Evolutionary conservation across 345 rosid genomes (phyloP).

Genomic region (Boechera divaricarpa): DNA sequence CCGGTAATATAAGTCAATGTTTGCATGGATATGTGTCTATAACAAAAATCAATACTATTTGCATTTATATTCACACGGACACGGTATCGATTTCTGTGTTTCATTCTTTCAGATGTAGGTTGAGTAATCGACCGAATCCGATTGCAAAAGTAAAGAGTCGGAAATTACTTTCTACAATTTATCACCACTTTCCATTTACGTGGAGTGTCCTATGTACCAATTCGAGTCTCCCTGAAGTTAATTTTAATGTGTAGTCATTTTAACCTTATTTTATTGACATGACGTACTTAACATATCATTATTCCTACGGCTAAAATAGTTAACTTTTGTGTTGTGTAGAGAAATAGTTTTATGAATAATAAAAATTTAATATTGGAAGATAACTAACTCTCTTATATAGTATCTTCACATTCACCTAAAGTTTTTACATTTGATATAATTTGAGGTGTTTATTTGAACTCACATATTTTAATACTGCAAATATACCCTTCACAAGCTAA

Average conservation of each 20-base stretch:
- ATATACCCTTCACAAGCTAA: background rate
- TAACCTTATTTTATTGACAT: conserved; percentile 21
- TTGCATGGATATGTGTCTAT: conserved; percentile 19
- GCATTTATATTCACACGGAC: conserved; percentile 16
- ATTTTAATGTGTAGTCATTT: conserved; percentile 33
- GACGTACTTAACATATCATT: conserved; percentile 18
- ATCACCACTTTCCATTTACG: conserved; percentile 41
- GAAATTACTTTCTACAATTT: conserved; percentile 30
- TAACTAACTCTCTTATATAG: background rate
- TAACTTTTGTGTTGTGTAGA: conserved; percentile 6
- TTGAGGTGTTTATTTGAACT: background rate
- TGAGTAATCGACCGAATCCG: background rate
- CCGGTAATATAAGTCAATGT: conserved; percentile 29
- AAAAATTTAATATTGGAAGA: background rate
- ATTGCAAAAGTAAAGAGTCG: background rate
- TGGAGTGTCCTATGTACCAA: conserved; percentile 42
- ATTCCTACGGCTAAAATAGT: conserved; percentile 10
- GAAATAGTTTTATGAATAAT: background rate
- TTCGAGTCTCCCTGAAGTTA: conserved; percentile 30
- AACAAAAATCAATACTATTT: background rate
- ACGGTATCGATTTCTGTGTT: conserved; percentile 1
- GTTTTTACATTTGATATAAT: too few relatives aligned
- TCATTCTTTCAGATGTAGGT: background rate
- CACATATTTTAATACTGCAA: background rate
- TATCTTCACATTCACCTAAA: background rate